These are phyloP conservation scores for Colletotrichum cordylinicola DNA, from an alignment of 2,329 filamentous ascomycete species.

Conservation along the genomic window DNA sequence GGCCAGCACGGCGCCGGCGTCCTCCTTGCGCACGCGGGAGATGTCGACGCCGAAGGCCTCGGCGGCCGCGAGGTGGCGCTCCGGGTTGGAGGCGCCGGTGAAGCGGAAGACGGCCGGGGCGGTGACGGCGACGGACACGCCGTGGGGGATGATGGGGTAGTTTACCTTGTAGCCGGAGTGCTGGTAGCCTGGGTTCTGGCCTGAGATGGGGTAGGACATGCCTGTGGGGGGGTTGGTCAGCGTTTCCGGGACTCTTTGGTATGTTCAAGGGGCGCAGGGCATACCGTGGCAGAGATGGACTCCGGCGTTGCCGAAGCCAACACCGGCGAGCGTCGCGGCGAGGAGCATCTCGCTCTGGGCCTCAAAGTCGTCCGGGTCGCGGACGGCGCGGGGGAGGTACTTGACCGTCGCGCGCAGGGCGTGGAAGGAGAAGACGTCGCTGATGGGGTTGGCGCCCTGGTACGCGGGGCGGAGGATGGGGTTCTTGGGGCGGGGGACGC, in stretches of 20 bases:
- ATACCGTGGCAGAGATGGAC: slow-evolving; percentile 77
- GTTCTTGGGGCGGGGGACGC: slow-evolving; percentile 83
- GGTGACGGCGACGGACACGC: slow-evolving; percentile 92
- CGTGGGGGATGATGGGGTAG: slow-evolving; percentile 87
- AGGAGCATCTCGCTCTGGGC: slow-evolving; percentile 96
- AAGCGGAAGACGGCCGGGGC: slow-evolving; percentile 94
- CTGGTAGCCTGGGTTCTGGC: slow-evolving; percentile 73
- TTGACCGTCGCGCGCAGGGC: slow-evolving; percentile 85
- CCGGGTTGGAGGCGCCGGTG: slow-evolving; percentile 89
- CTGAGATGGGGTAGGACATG: slow-evolving; percentile 98
- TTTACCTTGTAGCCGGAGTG: slow-evolving; percentile 77
- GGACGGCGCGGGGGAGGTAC: slow-evolving; percentile 88
- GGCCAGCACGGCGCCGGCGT: slow-evolving; percentile 84
- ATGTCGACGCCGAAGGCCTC: slow-evolving; percentile 92
- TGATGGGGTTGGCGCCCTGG: slow-evolving; percentile 97
- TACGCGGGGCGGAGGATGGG: slow-evolving; percentile 93
- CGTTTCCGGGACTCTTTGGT: rapidly evolving
- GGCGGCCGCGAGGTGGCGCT: slow-evolving; percentile 87
- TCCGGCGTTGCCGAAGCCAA: slow-evolving; percentile 97
- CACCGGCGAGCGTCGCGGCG: slow-evolving; percentile 90
- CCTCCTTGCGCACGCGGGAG: slow-evolving; percentile 84
- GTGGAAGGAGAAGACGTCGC: slow-evolving; percentile 92
- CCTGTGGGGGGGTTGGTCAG: slow-evolving; percentile 47
- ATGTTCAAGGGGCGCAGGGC: slow-evolving; percentile 25
- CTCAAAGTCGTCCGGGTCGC: slow-evolving; percentile 87